Percentiles rank a stretch among this genome's conserved stretches.
Evolutionary conservation across 1,284 basidiomycete genomes (phyloP).

Genomic region (Omphalotus olearius): DNA sequence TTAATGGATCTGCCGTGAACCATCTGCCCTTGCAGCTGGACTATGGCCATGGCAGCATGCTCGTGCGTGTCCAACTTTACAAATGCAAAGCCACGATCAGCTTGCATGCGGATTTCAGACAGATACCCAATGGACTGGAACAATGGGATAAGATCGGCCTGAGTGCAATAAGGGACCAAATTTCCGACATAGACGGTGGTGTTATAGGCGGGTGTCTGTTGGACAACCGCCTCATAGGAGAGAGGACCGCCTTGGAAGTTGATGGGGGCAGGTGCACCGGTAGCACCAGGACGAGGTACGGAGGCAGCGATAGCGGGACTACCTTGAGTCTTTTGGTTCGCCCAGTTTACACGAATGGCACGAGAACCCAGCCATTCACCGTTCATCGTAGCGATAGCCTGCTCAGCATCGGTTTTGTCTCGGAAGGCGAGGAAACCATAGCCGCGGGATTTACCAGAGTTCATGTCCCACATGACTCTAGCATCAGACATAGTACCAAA

Average conservation of each 20-base stretch:
- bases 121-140: slow-evolving; percentile 98
- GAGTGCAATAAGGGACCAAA: slow-evolving; percentile 92
- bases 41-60: slow-evolving; percentile 95
- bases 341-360: slow-evolving; percentile 99
- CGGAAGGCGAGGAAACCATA: slow-evolving; percentile 94
- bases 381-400: slow-evolving; percentile 98
- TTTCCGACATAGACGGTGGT: slow-evolving; percentile 98
- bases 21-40: slow-evolving; percentile 91
- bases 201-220: slow-evolving; percentile 89
- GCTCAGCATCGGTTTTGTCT: slow-evolving; percentile 96
- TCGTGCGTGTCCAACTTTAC: slow-evolving; percentile 98
- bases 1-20: slow-evolving; percentile 95
- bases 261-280: slow-evolving; percentile 70
- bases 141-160: slow-evolving; percentile 92
- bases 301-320: slow-evolving; percentile 22
- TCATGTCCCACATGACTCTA: slow-evolving; percentile 99
- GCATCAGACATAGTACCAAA: slow-evolving; percentile 96
- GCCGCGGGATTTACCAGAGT: slow-evolving; percentile 94
- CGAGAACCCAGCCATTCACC: slow-evolving; percentile 98
- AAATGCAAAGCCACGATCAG: slow-evolving; percentile 97
- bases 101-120: slow-evolving; percentile 97
- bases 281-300: slow-evolving; percentile 26
- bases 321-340: slow-evolving; percentile 95
- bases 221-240: slow-evolving; percentile 84
- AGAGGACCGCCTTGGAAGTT: slow-evolving; percentile 84